Evolutionary conservation across 192 early-diverging fungal species (phyloP).

Genomic region (Pilobolus umbonatus): DNA sequence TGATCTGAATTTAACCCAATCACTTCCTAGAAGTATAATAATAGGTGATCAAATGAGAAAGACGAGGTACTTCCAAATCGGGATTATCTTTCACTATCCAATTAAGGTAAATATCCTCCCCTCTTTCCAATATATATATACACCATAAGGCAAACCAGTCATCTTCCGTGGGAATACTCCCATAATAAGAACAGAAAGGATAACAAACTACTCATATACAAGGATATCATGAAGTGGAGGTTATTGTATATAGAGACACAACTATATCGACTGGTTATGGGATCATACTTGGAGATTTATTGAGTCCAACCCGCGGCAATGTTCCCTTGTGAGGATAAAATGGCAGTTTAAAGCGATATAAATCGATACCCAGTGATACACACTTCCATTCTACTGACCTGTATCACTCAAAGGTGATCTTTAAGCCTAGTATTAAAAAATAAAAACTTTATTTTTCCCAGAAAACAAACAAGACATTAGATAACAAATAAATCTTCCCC

Average conservation of each 20-base stretch:
- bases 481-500: no score
- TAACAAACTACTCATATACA: no score
- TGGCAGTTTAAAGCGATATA: background rate
- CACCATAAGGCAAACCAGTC: background rate
- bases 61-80: background rate
- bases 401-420: no score
- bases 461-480: no score
- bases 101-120: background rate
- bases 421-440: background rate
- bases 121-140: background rate
- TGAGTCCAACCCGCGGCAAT: background rate
- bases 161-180: background rate
- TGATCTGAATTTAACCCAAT: no score
- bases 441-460: background rate
- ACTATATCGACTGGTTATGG: background rate
- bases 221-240: background rate
- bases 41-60: no score
- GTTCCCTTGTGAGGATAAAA: background rate
- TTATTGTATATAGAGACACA: background rate
- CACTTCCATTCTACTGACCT: background rate
- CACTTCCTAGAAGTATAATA: no score
- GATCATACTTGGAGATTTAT: no score
- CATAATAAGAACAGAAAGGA: no score
- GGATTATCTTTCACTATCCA: background rate
- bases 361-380: background rate